Conservation (phyloP, 352 stramenopile species). For the Globisporangium spiculum region DNA sequence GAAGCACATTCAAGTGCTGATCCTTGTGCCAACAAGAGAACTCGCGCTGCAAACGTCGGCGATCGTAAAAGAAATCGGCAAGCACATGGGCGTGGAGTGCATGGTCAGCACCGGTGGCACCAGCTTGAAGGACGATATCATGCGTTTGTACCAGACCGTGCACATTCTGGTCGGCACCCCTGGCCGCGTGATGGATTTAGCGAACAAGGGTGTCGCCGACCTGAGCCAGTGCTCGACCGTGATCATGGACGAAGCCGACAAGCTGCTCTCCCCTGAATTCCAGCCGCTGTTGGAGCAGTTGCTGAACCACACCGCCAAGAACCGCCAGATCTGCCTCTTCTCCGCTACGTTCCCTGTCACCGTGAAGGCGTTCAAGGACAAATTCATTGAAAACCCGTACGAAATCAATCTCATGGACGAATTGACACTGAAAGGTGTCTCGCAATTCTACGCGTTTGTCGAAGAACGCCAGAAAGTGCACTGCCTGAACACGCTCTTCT, state of each 20-base stretch:
- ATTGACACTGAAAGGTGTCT: slow-evolving; percentile 98
- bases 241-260: slow-evolving; percentile 99
- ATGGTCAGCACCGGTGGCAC: slow-evolving; percentile 99
- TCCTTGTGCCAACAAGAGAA: slow-evolving; percentile 98
- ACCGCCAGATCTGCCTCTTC: slow-evolving; percentile 99
- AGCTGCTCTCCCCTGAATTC: slow-evolving; percentile 98
- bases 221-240: slow-evolving; percentile 96
- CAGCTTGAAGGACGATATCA: slow-evolving; percentile 99
- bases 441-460: slow-evolving; percentile 99
- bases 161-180: slow-evolving; percentile 99
- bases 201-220: slow-evolving; percentile 97
- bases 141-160: slow-evolving; percentile 99
- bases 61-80: slow-evolving; percentile 98
- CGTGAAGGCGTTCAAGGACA: slow-evolving; percentile 99
- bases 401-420: slow-evolving; percentile 99
- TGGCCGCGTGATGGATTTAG: slow-evolving; percentile 97
- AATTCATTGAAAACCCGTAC: slow-evolving; percentile 98
- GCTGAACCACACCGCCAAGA: slow-evolving; percentile 90
- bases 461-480: slow-evolving; percentile 99
- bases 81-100: slow-evolving; percentile 96
- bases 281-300: slow-evolving; percentile 98
- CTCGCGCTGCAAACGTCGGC: slow-evolving; percentile 98
- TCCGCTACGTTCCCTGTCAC: slow-evolving; percentile 99
- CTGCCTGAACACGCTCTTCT: slow-evolving; percentile 99
- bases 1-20: slow-evolving; percentile 98